Conservation (phyloP, 345 rosid genomes). For the Excoecaria agallocha region DNA sequence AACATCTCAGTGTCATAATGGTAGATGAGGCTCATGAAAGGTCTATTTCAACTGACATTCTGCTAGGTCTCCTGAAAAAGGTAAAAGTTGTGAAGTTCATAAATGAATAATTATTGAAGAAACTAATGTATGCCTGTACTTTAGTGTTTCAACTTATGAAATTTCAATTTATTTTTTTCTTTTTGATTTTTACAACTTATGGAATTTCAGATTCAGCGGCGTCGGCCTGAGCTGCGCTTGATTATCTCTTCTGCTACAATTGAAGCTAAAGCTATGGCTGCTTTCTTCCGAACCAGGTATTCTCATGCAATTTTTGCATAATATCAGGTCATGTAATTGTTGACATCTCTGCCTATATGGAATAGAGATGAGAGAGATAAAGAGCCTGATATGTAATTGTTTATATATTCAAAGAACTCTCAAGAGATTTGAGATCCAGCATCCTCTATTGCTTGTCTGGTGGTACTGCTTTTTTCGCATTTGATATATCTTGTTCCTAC, state of each 20-base stretch:
- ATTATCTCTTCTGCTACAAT: slow-evolving; percentile 95
- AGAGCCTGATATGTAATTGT: neutral
- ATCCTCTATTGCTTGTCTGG: neutral
- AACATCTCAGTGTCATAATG: slow-evolving; percentile 79
- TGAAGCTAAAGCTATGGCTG: slow-evolving; percentile 79
- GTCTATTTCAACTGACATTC: slow-evolving; percentile 90
- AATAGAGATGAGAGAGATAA: neutral
- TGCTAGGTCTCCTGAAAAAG: slow-evolving; percentile 93
- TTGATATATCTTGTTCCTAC: neutral
- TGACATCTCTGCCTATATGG: neutral
- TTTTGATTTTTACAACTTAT: slow-evolving; percentile 9
- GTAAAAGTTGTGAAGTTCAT: slow-evolving; percentile 30
- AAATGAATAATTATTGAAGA: slow-evolving; percentile 7
- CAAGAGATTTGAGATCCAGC: neutral
- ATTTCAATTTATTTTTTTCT: neutral
- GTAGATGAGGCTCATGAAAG: slow-evolving; percentile 99
- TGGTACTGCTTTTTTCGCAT: neutral
- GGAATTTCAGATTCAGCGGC: slow-evolving; percentile 64
- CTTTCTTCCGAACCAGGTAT: slow-evolving; percentile 78
- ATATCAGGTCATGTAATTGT: neutral
- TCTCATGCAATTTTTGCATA: slow-evolving; percentile 4
- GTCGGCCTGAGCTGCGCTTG: slow-evolving; percentile 87
- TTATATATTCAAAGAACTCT: neutral
- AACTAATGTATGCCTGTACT: neutral
- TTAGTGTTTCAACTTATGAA: neutral